Percentiles rank a stretch among this genome's conserved stretches.
Conservation (phyloP, 106 monocot genomes). For the Allium cepa region DNA sequence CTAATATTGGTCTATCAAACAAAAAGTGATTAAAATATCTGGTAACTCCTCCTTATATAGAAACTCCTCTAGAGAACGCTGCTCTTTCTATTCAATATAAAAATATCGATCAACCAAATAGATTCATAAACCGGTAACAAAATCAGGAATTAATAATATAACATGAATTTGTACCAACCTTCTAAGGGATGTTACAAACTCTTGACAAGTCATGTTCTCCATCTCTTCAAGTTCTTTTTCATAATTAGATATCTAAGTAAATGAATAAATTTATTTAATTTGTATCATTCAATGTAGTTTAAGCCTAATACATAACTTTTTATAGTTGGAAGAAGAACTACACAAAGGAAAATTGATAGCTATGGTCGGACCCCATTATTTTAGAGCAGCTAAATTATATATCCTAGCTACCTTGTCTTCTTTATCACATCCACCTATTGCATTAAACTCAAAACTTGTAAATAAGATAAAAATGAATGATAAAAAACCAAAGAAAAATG, state of each 20-base stretch:
- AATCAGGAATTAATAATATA: too few species aligned
- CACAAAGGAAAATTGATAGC: slow-evolving; percentile 88
- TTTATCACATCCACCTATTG: slow-evolving; percentile 82
- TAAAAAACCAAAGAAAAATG: not conserved
- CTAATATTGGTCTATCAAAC: too few species aligned
- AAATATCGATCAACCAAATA: too few species aligned
- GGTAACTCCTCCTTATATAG: slow-evolving; percentile 89
- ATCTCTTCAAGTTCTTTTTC: too few species aligned
- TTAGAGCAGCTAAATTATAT: too few species aligned
- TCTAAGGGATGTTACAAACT: too few species aligned
- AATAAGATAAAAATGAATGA: not conserved
- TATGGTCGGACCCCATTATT: slow-evolving; percentile 94
- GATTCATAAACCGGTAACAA: too few species aligned
- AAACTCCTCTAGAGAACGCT: slow-evolving; percentile 97
- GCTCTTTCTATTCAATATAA: slow-evolving; percentile 71
- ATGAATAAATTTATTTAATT: too few species aligned
- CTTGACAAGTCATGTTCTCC: too few species aligned
- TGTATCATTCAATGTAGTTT: too few species aligned
- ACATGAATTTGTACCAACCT: slow-evolving; percentile 30
- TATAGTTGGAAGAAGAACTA: not conserved
- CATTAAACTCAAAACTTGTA: not conserved
- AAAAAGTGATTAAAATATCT: slow-evolving; percentile 25
- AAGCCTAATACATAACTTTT: too few species aligned
- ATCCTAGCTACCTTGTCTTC: slow-evolving; percentile 96
- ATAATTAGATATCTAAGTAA: slow-evolving; percentile 61